Conservation (phyloP, 306 rosid genomes). For the Quercus rubra region DNA sequence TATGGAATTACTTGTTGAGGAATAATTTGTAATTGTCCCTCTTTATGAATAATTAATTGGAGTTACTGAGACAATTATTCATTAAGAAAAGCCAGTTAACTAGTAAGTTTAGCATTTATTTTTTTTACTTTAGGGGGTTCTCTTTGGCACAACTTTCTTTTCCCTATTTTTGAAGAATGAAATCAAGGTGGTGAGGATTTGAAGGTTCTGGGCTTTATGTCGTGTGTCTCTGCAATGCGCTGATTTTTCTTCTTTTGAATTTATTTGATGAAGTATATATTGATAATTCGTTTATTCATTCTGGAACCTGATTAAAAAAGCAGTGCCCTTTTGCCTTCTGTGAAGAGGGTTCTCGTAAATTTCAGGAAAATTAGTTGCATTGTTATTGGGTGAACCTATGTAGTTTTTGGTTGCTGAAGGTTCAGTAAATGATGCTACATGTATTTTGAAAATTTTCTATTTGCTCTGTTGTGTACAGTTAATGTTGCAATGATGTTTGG, state of each 20-base stretch:
- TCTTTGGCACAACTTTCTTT: neutral
- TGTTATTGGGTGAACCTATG: slow-evolving; percentile 25
- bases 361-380: neutral
- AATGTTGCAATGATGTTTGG: neutral
- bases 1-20: too few species aligned
- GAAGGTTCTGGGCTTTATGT: neutral
- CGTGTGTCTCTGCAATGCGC: neutral
- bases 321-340: neutral
- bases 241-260: neutral
- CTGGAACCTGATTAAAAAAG: slow-evolving; percentile 8
- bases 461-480: neutral
- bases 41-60: too few species aligned
- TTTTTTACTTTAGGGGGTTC: neutral
- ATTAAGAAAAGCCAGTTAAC: neutral
- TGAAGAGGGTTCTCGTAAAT: neutral
- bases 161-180: neutral
- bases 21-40: too few species aligned
- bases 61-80: too few species aligned
- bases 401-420: slow-evolving; percentile 15
- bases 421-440: slow-evolving; percentile 22
- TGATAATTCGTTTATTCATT: neutral
- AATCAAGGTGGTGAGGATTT: too few species aligned
- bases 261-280: neutral
- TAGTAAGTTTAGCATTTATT: neutral
- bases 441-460: neutral